Evolutionary conservation across 768 basidiomycete genomes (phyloP).

Genomic region (Coprinopsis cinerea): DNA sequence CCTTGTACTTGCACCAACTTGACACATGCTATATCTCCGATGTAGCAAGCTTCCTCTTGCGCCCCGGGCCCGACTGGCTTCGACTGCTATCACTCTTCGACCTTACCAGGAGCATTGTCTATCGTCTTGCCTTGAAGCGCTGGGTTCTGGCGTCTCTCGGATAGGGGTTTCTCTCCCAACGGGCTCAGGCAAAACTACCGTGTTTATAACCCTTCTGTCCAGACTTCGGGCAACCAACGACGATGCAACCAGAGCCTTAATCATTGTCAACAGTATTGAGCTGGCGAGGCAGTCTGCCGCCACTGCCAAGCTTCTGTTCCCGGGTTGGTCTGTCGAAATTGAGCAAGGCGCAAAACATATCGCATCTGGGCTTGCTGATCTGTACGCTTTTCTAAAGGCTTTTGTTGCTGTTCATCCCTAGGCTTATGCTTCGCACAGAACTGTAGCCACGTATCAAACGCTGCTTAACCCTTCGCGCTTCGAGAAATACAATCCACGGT

Average conservation of each 20-base stretch:
- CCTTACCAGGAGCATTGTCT: constrained; percentile 87
- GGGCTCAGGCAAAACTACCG: constrained; percentile 85
- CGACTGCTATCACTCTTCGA: constrained; percentile 42
- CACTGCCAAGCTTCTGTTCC: constrained; percentile 61
- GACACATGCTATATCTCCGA: constrained; percentile 4
- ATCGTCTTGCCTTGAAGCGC: constrained; percentile 66
- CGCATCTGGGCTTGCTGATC: constrained; percentile 78
- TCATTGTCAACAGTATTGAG: constrained; percentile 87
- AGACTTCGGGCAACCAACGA: constrained; percentile 48
- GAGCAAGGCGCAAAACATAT: constrained; percentile 78
- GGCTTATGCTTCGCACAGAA: constrained; percentile 28
- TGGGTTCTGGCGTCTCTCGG: constrained; percentile 59
- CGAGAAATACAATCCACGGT: constrained; percentile 65
- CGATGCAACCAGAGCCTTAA: constrained; percentile 54
- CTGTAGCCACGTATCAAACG: constrained; percentile 88
- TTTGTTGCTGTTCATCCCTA: not conserved
- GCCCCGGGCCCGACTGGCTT: not conserved
- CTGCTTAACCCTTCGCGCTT: constrained; percentile 58
- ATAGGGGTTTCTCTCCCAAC: constrained; percentile 85
- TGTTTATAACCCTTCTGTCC: constrained; percentile 80
- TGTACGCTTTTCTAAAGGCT: constrained; percentile 43
- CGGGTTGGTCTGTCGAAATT: constrained; percentile 79
- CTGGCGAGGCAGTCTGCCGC: constrained; percentile 81
- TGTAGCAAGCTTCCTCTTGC: not conserved
- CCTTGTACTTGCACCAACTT: too few relatives aligned